These are phyloP conservation scores for Blastocystis hominis DNA, from an alignment of 352 stramenopile species.

Conservation along the genomic window DNA sequence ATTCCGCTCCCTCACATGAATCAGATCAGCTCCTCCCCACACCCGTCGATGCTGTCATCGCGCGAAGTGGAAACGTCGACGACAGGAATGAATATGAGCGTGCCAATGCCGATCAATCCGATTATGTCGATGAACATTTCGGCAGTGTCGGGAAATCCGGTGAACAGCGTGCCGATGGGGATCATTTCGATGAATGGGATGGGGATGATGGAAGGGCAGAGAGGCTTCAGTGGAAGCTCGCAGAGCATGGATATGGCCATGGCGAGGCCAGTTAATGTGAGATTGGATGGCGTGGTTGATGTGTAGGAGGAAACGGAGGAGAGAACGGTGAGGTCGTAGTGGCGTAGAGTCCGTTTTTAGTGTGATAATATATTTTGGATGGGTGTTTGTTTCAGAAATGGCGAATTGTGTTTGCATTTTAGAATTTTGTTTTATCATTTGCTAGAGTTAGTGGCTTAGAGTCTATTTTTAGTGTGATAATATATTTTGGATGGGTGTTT, in stretches of 20 bases:
- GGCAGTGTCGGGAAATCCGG: not conserved
- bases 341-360: not conserved
- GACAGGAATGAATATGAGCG: not conserved
- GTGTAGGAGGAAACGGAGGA: not conserved
- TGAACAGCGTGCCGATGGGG: not conserved
- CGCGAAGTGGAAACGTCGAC: not conserved
- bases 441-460: not conserved
- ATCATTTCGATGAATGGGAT: constrained; percentile 10
- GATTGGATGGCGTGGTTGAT: not conserved
- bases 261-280: not conserved
- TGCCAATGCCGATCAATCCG: not conserved
- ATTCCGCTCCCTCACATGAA: not conserved
- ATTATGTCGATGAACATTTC: not conserved
- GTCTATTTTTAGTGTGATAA: not conserved
- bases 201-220: not conserved
- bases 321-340: not conserved
- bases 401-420: not conserved
- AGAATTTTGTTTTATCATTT: not conserved
- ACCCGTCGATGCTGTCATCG: not conserved
- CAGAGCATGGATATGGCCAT: not conserved
- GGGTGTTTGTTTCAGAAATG: not conserved
- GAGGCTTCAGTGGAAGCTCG: not conserved
- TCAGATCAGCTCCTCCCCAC: not conserved
- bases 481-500: constrained; percentile 4
- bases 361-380: constrained; percentile 8